phyloP scores from a whole-genome alignment of 2,329 filamentous ascomycete species.

The Zymoseptoria crescenta region DNA sequence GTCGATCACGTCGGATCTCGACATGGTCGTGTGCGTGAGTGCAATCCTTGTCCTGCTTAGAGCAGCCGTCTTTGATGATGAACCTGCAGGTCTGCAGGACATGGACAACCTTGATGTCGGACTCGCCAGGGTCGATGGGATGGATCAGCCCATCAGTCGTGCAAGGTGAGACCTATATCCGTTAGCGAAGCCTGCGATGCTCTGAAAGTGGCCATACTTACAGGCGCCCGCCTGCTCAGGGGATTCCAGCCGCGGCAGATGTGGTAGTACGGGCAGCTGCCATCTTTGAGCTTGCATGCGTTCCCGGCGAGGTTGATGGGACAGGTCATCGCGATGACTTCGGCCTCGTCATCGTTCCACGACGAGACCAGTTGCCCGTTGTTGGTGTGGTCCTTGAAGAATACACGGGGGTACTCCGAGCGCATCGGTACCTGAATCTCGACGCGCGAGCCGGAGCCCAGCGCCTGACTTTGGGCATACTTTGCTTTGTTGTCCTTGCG shows the following conservation, averaged over 20 bases:
- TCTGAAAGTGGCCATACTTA: neutral
- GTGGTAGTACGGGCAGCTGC: neutral
- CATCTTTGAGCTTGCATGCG: neutral
- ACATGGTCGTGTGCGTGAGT: neutral
- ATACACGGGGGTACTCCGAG: neutral
- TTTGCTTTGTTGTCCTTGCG: neutral
- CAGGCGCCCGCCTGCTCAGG: neutral
- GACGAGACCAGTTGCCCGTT: neutral
- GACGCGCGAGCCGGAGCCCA: neutral
- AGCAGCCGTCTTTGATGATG: neutral
- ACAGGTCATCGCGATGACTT: neutral
- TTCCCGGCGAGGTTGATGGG: neutral
- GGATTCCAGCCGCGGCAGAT: neutral
- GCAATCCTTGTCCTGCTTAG: neutral
- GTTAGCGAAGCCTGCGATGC: neutral
- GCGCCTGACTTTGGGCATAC: neutral
- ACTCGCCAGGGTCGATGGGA: neutral
- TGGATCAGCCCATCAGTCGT: neutral
- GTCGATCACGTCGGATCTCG: neutral
- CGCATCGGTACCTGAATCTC: neutral
- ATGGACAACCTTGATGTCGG: neutral
- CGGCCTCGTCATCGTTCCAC: neutral
- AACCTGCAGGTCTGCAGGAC: neutral
- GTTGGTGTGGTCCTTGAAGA: neutral
- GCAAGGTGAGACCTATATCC: neutral